phyloP scores from a whole-genome alignment of 306 rosid species.

The Fragaria vesca region DNA sequence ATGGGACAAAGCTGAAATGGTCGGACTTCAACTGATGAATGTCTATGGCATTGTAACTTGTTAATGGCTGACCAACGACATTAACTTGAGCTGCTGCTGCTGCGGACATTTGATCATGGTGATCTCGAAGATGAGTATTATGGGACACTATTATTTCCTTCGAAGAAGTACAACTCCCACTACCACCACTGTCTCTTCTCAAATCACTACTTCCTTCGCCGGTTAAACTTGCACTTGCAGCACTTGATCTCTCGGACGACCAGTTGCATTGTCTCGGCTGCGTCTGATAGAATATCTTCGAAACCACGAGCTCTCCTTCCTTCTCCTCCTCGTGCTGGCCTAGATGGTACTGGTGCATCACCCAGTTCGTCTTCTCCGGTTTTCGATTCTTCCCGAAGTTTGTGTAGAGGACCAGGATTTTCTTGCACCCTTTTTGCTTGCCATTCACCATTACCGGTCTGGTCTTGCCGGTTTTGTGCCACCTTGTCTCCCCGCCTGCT shows the following conservation, averaged over 20 bases:
- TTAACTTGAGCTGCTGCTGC: slow-evolving; percentile 20
- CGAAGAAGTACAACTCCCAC: slow-evolving; percentile 80
- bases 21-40: slow-evolving; percentile 72
- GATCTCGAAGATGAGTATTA: slow-evolving; percentile 40
- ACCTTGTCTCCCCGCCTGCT: slow-evolving; percentile 78
- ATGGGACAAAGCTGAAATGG: slow-evolving; percentile 72
- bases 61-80: slow-evolving; percentile 27
- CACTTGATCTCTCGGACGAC: slow-evolving; percentile 60
- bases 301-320: slow-evolving; percentile 94
- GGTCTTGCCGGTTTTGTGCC: slow-evolving; percentile 98
- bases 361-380: slow-evolving; percentile 97
- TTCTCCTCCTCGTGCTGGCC: slow-evolving; percentile 90
- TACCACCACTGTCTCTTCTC: slow-evolving; percentile 52
- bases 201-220: slow-evolving; percentile 48
- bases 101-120: slow-evolving; percentile 42
- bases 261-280: slow-evolving; percentile 96
- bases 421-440: slow-evolving; percentile 92
- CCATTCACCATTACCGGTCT: slow-evolving; percentile 88
- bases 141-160: slow-evolving; percentile 40
- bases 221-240: slow-evolving; percentile 28
- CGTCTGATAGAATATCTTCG: slow-evolving; percentile 90
- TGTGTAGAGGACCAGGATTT: slow-evolving; percentile 84
- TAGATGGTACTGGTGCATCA: slow-evolving; percentile 95
- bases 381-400: slow-evolving; percentile 93
- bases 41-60: slow-evolving; percentile 52